A percentile compares a stretch with the other conserved stretches of the same genome.
These are phyloP conservation scores for Leptographium galeiforme DNA, from an alignment of 2,329 filamentous ascomycete species.

Conservation along the genomic window DNA sequence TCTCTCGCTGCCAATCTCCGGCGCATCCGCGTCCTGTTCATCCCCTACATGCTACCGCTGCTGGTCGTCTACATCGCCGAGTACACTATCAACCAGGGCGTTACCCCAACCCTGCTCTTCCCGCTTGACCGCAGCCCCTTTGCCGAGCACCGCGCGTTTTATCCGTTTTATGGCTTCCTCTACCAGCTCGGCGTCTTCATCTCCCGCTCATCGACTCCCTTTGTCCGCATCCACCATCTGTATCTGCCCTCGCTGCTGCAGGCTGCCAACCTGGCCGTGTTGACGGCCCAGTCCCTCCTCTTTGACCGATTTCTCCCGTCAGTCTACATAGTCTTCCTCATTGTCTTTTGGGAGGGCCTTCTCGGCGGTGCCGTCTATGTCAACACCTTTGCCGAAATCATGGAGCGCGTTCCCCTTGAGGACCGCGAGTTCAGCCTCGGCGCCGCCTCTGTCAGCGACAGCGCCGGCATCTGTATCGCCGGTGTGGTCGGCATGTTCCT, in stretches of 20 bases:
- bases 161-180: slow-evolving; percentile 86
- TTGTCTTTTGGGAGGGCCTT: slow-evolving; percentile 90
- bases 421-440: slow-evolving; percentile 86
- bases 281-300: slow-evolving; percentile 64
- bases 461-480: slow-evolving; percentile 77
- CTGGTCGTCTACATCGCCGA: slow-evolving; percentile 89
- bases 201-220: slow-evolving; percentile 80
- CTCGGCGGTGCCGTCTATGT: slow-evolving; percentile 89
- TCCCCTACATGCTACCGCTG: slow-evolving; percentile 78
- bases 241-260: slow-evolving; percentile 78
- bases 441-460: slow-evolving; percentile 85
- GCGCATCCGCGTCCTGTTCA: slow-evolving; percentile 57
- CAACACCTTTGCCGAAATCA: slow-evolving; percentile 89
- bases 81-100: slow-evolving; percentile 95
- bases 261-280: slow-evolving; percentile 58
- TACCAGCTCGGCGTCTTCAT: slow-evolving; percentile 95
- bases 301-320: slow-evolving; percentile 58
- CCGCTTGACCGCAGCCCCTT: slow-evolving; percentile 68
- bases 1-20: slow-evolving; percentile 39
- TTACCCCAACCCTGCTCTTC: slow-evolving; percentile 80
- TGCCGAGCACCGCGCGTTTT: slow-evolving; percentile 69
- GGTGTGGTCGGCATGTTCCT: slow-evolving; percentile 72
- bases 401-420: slow-evolving; percentile 60
- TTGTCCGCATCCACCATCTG: slow-evolving; percentile 65
- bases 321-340: slow-evolving; percentile 70